These are phyloP conservation scores for Wallacemonas rigidus DNA, from an alignment of 208 protist genomes.

Conservation along the genomic window DNA sequence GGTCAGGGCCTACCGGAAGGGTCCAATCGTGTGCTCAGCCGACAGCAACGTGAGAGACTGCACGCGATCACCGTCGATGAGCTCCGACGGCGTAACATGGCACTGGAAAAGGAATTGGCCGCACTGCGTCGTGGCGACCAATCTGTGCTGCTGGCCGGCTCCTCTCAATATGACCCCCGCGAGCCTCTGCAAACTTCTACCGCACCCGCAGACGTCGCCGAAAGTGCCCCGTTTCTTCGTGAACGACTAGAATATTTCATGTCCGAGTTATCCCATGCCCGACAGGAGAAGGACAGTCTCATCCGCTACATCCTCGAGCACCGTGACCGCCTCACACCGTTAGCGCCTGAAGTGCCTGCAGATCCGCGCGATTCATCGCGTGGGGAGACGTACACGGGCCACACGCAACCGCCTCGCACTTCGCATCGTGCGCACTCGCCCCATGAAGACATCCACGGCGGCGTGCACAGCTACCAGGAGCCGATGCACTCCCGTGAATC, in stretches of 20 bases:
- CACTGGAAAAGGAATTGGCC: conserved; percentile 40
- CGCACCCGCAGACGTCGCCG: not conserved
- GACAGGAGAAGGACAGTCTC: conserved; percentile 44
- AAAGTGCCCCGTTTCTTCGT: not conserved
- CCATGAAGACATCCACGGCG: conserved; percentile 3
- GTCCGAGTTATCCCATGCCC: conserved; percentile 30
- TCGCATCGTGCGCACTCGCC: not conserved
- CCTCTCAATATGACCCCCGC: conserved; percentile 21
- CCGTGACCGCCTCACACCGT: not conserved
- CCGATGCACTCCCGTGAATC: not conserved
- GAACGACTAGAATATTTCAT: conserved; percentile 31
- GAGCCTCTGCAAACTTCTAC: conserved; percentile 19
- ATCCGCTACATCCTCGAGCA: conserved; percentile 19
- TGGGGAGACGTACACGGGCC: no score
- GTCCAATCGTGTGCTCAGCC: not conserved
- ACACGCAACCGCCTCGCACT: no score
- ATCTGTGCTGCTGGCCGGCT: not conserved
- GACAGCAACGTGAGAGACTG: conserved; percentile 19
- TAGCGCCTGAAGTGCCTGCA: not conserved
- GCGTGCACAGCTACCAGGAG: conserved; percentile 16
- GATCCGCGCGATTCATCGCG: not conserved
- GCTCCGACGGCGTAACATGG: conserved; percentile 51
- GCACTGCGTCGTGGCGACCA: conserved; percentile 14
- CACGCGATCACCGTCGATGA: conserved; percentile 44
- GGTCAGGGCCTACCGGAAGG: not conserved